Conservation (phyloP, 352 stramenopile genomes). For the Aphanomyces euteiches region DNA sequence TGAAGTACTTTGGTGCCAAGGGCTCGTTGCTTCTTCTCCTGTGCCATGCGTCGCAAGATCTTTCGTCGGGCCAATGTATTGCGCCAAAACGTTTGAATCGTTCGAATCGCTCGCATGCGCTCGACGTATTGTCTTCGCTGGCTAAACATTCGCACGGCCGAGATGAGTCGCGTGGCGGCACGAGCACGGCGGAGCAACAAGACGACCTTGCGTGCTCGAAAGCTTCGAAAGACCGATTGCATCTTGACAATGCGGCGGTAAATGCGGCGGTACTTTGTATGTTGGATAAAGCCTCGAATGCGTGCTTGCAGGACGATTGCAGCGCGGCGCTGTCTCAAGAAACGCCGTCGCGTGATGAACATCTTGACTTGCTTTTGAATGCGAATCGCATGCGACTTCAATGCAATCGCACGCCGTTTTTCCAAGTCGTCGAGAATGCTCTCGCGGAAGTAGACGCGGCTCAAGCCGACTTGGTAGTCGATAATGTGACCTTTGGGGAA, state of each 20-base stretch:
- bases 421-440: constrained; percentile 75
- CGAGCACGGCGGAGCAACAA: constrained; percentile 71
- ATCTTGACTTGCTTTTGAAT: constrained; percentile 70
- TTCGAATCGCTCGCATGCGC: constrained; percentile 42
- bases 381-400: constrained; percentile 71
- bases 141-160: constrained; percentile 56
- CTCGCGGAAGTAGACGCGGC: constrained; percentile 83
- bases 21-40: constrained; percentile 72
- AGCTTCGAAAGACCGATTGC: constrained; percentile 59
- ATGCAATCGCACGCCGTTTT: constrained; percentile 59
- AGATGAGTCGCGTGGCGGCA: constrained; percentile 70
- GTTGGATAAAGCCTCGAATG: constrained; percentile 64
- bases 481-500: constrained; percentile 64
- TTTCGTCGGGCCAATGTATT: constrained; percentile 70
- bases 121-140: constrained; percentile 54
- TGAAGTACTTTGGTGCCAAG: constrained; percentile 68
- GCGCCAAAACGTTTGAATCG: constrained; percentile 74
- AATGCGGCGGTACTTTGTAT: constrained; percentile 51
- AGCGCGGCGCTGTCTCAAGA: constrained; percentile 43
- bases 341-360: constrained; percentile 56
- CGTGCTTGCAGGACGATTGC: constrained; percentile 67
- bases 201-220: constrained; percentile 58
- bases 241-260: constrained; percentile 50
- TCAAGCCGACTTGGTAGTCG: constrained; percentile 85
- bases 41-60: constrained; percentile 76